A percentile compares a stretch with the other conserved stretches of the same genome.
These are phyloP conservation scores for Geotrichum cucujoidarum DNA, from an alignment of 1,139 yeast genomes.

Conservation along the genomic window DNA sequence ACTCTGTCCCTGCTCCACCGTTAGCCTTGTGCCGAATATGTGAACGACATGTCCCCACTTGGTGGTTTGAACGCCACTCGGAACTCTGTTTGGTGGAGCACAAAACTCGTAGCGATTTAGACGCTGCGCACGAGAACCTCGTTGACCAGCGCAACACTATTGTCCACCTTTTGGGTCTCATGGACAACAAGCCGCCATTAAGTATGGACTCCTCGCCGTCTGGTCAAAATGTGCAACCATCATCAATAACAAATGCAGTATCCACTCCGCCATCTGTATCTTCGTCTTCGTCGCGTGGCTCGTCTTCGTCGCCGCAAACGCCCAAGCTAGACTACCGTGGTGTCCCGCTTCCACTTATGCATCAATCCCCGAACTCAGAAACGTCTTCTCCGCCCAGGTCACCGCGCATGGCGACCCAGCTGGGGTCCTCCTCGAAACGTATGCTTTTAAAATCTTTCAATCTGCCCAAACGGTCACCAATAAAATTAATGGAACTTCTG, in stretches of 20 bases:
- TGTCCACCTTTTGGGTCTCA: conserved; percentile 28
- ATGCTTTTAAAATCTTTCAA: conserved; percentile 23
- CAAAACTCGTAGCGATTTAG: conserved; percentile 72
- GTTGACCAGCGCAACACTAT: conserved; percentile 41
- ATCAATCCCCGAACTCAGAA: conserved; percentile 18
- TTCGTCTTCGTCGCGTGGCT: conserved; percentile 13
- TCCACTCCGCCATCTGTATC: conserved; percentile 12
- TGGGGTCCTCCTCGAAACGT: conserved; percentile 11
- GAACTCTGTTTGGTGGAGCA: conserved; percentile 86
- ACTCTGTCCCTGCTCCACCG: conserved; percentile 67
- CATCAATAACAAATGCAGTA: conserved; percentile 1
- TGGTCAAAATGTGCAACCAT: too few relatives aligned
- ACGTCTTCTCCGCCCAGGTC: conserved; percentile 26
- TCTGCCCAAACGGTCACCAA: conserved; percentile 48
- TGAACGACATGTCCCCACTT: conserved; percentile 84
- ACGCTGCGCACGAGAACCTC: conserved; percentile 68
- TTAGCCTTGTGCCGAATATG: conserved; percentile 85
- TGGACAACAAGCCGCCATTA: conserved; percentile 11
- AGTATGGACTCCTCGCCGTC: too few relatives aligned
- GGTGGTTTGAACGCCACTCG: conserved; percentile 94
- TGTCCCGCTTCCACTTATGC: conserved; percentile 44
- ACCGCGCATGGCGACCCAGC: conserved; percentile 17
- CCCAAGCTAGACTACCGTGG: conserved; percentile 54
- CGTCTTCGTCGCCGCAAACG: conserved; percentile 10
- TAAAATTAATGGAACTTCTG: conserved; percentile 59